These are phyloP conservation scores for Diaporthe longicolla DNA, from an alignment of 2,329 filamentous ascomycete species.

Conservation along the genomic window DNA sequence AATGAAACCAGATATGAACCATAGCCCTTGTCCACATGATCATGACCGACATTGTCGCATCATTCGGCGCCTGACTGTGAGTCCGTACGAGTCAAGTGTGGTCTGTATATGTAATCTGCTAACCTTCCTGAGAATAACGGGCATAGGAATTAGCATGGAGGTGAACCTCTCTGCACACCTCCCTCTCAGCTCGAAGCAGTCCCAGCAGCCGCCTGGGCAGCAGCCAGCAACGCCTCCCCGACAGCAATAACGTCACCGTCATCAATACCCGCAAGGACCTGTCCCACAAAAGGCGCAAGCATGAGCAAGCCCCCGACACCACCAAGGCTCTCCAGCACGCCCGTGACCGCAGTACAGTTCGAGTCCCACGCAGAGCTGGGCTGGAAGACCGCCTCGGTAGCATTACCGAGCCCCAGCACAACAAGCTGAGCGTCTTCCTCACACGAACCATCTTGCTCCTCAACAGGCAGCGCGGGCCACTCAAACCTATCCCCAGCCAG, in stretches of 20 bases:
- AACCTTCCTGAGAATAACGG: neutral
- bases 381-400: slow-evolving; percentile 13
- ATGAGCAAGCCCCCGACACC: neutral
- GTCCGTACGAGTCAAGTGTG: neutral
- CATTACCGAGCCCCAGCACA: slow-evolving; percentile 7
- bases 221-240: slow-evolving; percentile 10
- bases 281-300: neutral
- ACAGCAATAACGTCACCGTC: slow-evolving; percentile 8
- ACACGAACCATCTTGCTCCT: neutral
- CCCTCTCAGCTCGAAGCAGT: neutral
- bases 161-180: neutral
- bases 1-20: neutral
- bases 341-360: neutral
- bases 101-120: neutral
- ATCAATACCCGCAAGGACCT: neutral
- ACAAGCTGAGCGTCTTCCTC: slow-evolving; percentile 1
- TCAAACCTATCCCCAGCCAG: neutral
- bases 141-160: neutral
- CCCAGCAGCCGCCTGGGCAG: neutral
- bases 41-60: neutral
- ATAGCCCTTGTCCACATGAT: neutral
- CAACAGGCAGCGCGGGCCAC: slow-evolving; percentile 7
- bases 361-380: neutral
- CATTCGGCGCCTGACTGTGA: neutral
- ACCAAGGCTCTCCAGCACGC: neutral